A percentile compares a stretch with the other conserved stretches of the same genome.
These are phyloP conservation scores for Fusarium clavum DNA, from an alignment of 2,329 filamentous ascomycete species.

Conservation along the genomic window DNA sequence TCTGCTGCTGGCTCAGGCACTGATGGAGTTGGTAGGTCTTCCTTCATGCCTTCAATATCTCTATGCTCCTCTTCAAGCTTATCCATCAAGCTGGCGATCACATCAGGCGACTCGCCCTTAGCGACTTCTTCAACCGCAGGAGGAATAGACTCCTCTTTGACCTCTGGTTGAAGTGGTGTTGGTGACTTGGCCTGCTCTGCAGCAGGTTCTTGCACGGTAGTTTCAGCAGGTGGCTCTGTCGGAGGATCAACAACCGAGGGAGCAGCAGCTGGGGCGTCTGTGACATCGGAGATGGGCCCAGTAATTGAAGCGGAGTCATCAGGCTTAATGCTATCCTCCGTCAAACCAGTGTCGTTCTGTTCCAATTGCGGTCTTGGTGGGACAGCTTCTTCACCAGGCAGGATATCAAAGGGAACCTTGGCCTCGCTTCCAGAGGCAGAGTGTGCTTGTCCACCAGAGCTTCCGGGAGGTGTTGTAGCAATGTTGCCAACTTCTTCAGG, in stretches of 20 bases:
- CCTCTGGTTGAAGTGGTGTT: slow-evolving; percentile 33
- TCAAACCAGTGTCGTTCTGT: slow-evolving; percentile 51
- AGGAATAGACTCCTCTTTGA: slow-evolving; percentile 41
- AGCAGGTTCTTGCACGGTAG: slow-evolving; percentile 26
- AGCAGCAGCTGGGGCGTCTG: slow-evolving; percentile 46
- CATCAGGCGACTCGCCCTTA: slow-evolving; percentile 48
- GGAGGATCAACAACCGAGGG: slow-evolving; percentile 33
- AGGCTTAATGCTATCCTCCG: slow-evolving; percentile 54
- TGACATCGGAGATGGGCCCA: slow-evolving; percentile 47
- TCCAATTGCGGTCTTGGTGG: slow-evolving; percentile 41
- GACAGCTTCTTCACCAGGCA: slow-evolving; percentile 34
- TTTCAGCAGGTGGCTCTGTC: slow-evolving; percentile 30
- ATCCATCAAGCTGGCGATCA: slow-evolving; percentile 59
- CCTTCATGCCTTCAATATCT: slow-evolving; percentile 14
- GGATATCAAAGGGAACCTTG: slow-evolving; percentile 45
- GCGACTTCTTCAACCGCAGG: slow-evolving; percentile 49
- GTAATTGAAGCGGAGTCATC: slow-evolving; percentile 54
- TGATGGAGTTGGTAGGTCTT: background rate
- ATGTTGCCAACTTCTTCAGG: slow-evolving; percentile 57
- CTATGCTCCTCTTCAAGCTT: slow-evolving; percentile 57
- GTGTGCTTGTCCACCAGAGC: slow-evolving; percentile 43
- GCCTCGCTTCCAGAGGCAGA: slow-evolving; percentile 44
- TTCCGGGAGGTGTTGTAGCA: slow-evolving; percentile 47
- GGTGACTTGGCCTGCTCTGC: slow-evolving; percentile 35
- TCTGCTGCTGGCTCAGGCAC: slow-evolving; percentile 10